These are phyloP conservation scores for Singerocomus inundabilis DNA, from an alignment of 1,284 basidiomycete genomes.

Conservation along the genomic window DNA sequence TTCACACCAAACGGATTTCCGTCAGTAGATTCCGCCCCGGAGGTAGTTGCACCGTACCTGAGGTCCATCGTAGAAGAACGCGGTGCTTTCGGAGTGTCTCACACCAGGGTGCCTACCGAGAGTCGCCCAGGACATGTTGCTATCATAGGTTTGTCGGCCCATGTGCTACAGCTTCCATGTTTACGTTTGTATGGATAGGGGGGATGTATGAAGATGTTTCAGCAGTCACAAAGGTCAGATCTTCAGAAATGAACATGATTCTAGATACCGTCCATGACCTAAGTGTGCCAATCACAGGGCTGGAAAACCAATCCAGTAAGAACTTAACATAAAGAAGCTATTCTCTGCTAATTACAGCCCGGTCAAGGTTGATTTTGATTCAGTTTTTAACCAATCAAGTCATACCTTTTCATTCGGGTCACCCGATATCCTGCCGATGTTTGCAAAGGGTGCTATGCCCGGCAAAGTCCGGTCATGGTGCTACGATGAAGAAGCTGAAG, in stretches of 20 bases:
- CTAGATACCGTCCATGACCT: conserved; percentile 8
- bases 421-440: conserved; percentile 91
- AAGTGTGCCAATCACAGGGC: conserved; percentile 45
- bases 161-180: not conserved
- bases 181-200: conserved; percentile 37
- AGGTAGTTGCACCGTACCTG: conserved; percentile 76
- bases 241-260: not conserved
- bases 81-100: conserved; percentile 82
- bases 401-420: conserved; percentile 84
- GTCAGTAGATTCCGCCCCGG: conserved; percentile 48
- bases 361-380: conserved; percentile 78
- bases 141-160: conserved; percentile 64
- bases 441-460: conserved; percentile 68
- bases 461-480: conserved; percentile 76
- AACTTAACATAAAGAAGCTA: not conserved
- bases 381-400: conserved; percentile 82
- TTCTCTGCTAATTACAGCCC: conserved; percentile 7
- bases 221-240: conserved; percentile 76
- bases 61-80: conserved; percentile 62
- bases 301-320: conserved; percentile 88
- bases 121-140: conserved; percentile 89
- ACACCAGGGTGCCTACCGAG: conserved; percentile 88
- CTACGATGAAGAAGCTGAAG: conserved; percentile 78
- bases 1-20: conserved; percentile 66
- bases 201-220: conserved; percentile 95